These are phyloP conservation scores for Ceratobasidium sp. DNA, from an alignment of 1,284 basidiomycete genomes.

Conservation along the genomic window DNA sequence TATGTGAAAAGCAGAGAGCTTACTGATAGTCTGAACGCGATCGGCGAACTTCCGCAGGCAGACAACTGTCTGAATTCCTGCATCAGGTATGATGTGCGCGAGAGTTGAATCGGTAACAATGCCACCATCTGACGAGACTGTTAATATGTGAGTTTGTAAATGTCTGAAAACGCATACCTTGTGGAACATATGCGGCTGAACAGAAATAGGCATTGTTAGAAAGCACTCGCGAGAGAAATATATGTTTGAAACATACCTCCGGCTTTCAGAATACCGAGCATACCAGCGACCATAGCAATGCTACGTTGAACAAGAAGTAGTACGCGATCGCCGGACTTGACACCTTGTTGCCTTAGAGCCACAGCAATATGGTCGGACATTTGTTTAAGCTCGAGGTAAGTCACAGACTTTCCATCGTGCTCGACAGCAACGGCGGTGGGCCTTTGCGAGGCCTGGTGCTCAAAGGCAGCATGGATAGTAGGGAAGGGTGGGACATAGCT, in stretches of 20 bases:
- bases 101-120: constrained; percentile 66
- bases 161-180: not conserved
- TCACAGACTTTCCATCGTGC: constrained; percentile 61
- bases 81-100: constrained; percentile 63
- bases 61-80: constrained; percentile 59
- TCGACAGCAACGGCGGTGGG: constrained; percentile 63
- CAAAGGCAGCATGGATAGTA: constrained; percentile 69
- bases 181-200: constrained; percentile 61
- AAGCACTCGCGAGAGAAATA: not conserved
- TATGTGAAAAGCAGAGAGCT: constrained; percentile 2
- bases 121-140: constrained; percentile 59
- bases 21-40: constrained; percentile 54
- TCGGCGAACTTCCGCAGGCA: constrained; percentile 60
- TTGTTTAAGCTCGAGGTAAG: constrained; percentile 63
- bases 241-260: constrained; percentile 53
- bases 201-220: not conserved
- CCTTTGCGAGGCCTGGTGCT: constrained; percentile 57
- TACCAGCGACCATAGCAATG: constrained; percentile 65
- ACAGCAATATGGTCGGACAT: constrained; percentile 62
- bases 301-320: constrained; percentile 66
- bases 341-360: constrained; percentile 59
- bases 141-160: not conserved
- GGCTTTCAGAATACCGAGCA: constrained; percentile 65
- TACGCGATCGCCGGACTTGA: constrained; percentile 62
- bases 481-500: constrained; percentile 56